Evolutionary conservation across 495 filamentous ascomycete genomes (phyloP).

Genomic region (Penicillium herquei): DNA sequence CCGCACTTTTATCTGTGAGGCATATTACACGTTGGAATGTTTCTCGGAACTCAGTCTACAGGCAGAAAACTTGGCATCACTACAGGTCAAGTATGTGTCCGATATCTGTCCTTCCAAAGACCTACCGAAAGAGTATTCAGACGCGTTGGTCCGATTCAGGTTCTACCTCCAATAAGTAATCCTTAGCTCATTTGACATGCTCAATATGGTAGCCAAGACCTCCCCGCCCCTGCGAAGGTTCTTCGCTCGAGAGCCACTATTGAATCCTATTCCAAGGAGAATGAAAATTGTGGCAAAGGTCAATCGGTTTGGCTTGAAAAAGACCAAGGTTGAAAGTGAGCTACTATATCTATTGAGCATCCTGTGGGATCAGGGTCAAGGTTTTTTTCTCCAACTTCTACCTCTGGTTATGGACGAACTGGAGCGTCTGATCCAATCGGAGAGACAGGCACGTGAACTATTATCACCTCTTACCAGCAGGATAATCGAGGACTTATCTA

Average conservation of each 20-base stretch:
- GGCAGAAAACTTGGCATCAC: not conserved
- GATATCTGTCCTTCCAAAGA: not conserved
- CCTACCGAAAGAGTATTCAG: not conserved
- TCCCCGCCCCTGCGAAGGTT: not conserved
- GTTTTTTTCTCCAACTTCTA: not conserved
- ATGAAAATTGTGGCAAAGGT: not conserved
- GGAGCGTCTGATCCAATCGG: not conserved
- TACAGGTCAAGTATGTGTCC: not conserved
- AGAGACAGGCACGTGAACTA: too few species aligned
- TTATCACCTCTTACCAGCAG: too few species aligned
- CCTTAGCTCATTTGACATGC: not conserved
- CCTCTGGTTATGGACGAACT: not conserved
- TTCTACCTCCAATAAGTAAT: not conserved
- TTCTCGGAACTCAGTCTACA: not conserved
- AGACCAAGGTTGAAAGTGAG: not conserved
- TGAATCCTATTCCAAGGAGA: not conserved
- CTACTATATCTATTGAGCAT: not conserved
- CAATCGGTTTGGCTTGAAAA: not conserved
- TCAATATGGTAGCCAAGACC: not conserved
- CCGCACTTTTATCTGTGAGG: not conserved
- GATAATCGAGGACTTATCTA: too few species aligned
- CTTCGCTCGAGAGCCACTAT: not conserved
- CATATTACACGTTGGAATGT: not conserved
- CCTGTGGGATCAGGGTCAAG: not conserved
- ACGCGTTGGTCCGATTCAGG: not conserved